A percentile compares a stretch with the other conserved stretches of the same genome.
phyloP scores from a whole-genome alignment of 345 rosid genomes.

The Ceriops zippeliana region DNA sequence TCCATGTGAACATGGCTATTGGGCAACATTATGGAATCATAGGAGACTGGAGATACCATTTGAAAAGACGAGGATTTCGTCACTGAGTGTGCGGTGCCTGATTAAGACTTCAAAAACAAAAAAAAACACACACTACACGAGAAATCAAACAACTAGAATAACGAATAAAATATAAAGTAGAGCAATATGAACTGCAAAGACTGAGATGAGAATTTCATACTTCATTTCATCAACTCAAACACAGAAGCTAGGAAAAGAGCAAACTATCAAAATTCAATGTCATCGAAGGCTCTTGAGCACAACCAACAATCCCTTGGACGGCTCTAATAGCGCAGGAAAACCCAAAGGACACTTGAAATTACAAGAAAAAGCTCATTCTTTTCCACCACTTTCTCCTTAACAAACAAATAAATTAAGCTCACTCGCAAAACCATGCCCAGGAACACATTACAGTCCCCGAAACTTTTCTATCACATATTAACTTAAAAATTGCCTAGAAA shows the following conservation, averaged over 20 bases:
- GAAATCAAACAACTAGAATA: no score
- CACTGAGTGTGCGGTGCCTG: no score
- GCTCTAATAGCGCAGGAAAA: constrained; percentile 66
- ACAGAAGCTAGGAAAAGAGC: constrained; percentile 1
- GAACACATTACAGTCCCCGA: constrained; percentile 18
- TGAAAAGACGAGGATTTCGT: no score
- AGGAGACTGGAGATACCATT: no score
- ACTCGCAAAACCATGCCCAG: constrained; percentile 26
- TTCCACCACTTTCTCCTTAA: constrained; percentile 7
- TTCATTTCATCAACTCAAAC: constrained; percentile 9
- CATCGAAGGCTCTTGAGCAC: background rate
- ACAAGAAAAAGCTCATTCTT: constrained; percentile 15
- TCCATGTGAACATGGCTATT: no score
- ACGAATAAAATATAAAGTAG: background rate
- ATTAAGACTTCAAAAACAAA: no score
- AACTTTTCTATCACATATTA: constrained; percentile 3
- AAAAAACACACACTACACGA: no score
- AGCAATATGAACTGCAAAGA: background rate
- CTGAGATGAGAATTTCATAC: background rate
- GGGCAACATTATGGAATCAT: no score
- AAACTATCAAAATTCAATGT: constrained; percentile 3
- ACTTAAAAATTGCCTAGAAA: background rate
- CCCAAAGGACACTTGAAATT: constrained; percentile 31
- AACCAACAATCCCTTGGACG: constrained; percentile 37
- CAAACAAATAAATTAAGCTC: constrained; percentile 14